phyloP scores from a whole-genome alignment of 805 yeast genomes.

The Ogataea allantospora region DNA sequence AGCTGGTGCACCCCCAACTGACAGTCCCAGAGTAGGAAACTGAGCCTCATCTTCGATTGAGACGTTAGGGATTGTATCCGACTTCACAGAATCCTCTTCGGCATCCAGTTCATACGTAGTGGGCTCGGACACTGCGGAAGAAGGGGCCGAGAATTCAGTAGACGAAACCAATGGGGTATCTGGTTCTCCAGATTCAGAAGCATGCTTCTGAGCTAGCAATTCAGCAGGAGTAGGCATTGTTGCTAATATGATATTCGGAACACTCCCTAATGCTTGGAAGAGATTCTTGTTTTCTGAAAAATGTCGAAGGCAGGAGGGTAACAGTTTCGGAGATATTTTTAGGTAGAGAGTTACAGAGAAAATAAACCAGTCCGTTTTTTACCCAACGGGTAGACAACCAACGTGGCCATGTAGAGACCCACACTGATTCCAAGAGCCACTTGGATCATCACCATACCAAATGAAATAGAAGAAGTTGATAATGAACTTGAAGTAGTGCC shows the following conservation, averaged over 20 bases:
- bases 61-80: constrained; percentile 27
- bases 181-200: constrained; percentile 21
- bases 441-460: constrained; percentile 86
- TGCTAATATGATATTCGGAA: background rate
- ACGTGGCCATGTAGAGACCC: constrained; percentile 87
- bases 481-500: constrained; percentile 10
- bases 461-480: constrained; percentile 39
- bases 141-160: constrained; percentile 19
- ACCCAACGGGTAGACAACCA: constrained; percentile 89
- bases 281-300: constrained; percentile 4
- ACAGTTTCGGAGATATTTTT: constrained; percentile 1
- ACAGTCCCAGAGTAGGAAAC: constrained; percentile 64
- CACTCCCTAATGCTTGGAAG: constrained; percentile 2
- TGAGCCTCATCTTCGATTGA: constrained; percentile 50
- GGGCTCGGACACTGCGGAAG: constrained; percentile 19
- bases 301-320: constrained; percentile 8
- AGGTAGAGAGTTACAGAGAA: constrained; percentile 56
- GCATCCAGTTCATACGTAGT: constrained; percentile 16
- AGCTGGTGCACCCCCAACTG: constrained; percentile 35
- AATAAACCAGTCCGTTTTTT: constrained; percentile 86
- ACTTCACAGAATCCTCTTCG: constrained; percentile 11
- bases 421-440: constrained; percentile 93
- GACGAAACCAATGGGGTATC: constrained; percentile 18
- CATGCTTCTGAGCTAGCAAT: constrained; percentile 37
- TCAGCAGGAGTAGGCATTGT: constrained; percentile 41